Base-by-base conservation (phyloP, 129 eudicot species). In the Flaveria brownii region DNA sequence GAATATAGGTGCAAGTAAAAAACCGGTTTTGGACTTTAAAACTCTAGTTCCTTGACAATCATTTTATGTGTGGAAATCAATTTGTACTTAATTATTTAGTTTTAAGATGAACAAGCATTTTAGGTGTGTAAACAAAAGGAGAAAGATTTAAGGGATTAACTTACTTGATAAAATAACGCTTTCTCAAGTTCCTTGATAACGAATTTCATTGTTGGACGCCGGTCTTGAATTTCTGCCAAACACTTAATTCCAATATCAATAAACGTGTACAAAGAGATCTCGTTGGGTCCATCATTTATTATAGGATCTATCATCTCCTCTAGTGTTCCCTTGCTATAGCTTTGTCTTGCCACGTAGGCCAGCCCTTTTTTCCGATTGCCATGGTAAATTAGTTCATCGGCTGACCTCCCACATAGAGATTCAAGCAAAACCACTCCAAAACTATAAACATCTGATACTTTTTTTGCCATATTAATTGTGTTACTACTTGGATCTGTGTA, bases 351-450 rank as follows among this genome's bases (percentile, higher is more conserved):
- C 8, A 60, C 41, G 25, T 0, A 4, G n/a, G n/a, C 39, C 2
- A 60, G 17, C 66, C 66, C 39, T 23, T 2, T 25, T 5, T 23
- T 5, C 5, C 39, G 1, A 8, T 23, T 13, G 16, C 4, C 2
- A 3, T 9, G 65, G 65, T 25, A 60, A 25, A 25, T 12, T 12
- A 2, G 39, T 6, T 60, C 66, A 12, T 10, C 0, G 2, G 66
- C 7, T 2, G 23, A 10, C 39, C 66, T 60, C n/a, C 66, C 66
- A 25, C 66, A 60, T 60, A 60, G 17, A 60, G 23, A 23, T 5
- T 60, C 66, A 60, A 60, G 25, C 66, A 60, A 23, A 13, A 25
- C 41, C 2, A 60, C 41, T 25, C 66, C 66, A 60, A 60, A 60
- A 25, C 66, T 9, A 25, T 60, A 60, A 25, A 60, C 66, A 12